phyloP scores from a whole-genome alignment of 192 early-diverging fungal species.

The Coemansia erecta region DNA sequence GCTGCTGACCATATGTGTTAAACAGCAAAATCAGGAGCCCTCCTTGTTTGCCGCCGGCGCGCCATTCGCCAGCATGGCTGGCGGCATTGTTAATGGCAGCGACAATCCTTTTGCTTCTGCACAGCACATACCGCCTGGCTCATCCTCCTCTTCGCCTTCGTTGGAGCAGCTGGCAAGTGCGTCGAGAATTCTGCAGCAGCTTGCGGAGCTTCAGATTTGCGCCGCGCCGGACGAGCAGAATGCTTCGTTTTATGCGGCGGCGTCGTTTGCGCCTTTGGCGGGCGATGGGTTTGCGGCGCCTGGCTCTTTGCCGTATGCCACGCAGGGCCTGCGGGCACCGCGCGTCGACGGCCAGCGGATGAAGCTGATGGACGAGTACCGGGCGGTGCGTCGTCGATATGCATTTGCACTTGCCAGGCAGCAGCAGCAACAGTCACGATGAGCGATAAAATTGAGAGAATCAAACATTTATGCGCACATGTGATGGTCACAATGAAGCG shows the following conservation, averaged over 20 bases:
- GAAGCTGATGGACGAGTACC: constrained; percentile 28
- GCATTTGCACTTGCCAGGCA: constrained; percentile 19
- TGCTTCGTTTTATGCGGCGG: neutral
- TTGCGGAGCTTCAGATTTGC: constrained; percentile 26
- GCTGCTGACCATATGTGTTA: constrained; percentile 9
- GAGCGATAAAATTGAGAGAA: neutral
- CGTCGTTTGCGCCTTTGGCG: no score
- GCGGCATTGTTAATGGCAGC: neutral
- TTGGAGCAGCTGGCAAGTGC: constrained; percentile 2
- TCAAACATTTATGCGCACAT: constrained; percentile 1
- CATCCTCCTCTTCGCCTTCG: no score
- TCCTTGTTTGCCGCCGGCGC: neutral
- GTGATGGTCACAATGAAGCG: neutral
- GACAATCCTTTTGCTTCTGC: neutral
- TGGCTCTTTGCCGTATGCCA: no score
- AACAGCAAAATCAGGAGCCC: constrained; percentile 1
- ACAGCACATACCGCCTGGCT: no score
- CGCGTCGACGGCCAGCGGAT: constrained; percentile 1
- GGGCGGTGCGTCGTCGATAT: constrained; percentile 27
- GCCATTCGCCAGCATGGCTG: neutral
- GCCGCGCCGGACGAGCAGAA: neutral
- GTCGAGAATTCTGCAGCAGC: constrained; percentile 15
- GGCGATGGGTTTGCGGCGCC: no score
- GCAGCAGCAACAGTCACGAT: constrained; percentile 3
- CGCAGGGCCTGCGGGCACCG: neutral